These are phyloP conservation scores for Apiospora sp. DNA, from an alignment of 2,329 filamentous ascomycete genomes.

Conservation along the genomic window DNA sequence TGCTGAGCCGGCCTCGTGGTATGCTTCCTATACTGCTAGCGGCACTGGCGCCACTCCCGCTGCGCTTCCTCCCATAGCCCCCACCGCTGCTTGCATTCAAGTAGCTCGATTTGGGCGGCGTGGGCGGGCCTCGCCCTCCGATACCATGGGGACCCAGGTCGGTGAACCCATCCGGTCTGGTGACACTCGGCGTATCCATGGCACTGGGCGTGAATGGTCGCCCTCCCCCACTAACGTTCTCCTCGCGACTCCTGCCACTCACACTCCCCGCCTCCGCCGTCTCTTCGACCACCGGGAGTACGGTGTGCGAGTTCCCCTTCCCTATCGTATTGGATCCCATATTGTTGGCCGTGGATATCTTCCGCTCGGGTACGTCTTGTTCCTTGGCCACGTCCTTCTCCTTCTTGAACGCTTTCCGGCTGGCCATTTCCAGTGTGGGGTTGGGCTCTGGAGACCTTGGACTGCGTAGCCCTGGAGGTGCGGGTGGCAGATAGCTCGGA, in stretches of 20 bases:
- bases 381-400: conserved; percentile 42
- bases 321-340: conserved; percentile 34
- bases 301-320: conserved; percentile 45
- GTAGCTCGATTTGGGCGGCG: conserved; percentile 54
- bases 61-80: conserved; percentile 46
- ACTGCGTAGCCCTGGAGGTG: conserved; percentile 43
- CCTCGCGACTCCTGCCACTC: conserved; percentile 64
- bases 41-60: conserved; percentile 33
- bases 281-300: conserved; percentile 87
- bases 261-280: conserved; percentile 79
- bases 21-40: conserved; percentile 44
- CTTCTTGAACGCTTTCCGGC: conserved; percentile 39
- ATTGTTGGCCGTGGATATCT: conserved; percentile 40
- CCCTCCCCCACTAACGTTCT: conserved; percentile 42
- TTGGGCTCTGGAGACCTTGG: conserved; percentile 42
- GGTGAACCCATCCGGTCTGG: conserved; percentile 45
- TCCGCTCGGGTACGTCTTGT: conserved; percentile 42
- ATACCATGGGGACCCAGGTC: conserved; percentile 42
- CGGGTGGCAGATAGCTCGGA: conserved; percentile 42
- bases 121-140: conserved; percentile 51
- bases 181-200: conserved; percentile 41
- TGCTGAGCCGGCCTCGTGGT: conserved; percentile 52
- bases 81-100: conserved; percentile 50
- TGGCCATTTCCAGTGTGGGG: conserved; percentile 40
- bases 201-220: conserved; percentile 45